Evolutionary conservation across 805 yeast species (phyloP), one percentile per base, ranked within the genome.

Genomic region (Hyphopichia homilentoma): DNA sequence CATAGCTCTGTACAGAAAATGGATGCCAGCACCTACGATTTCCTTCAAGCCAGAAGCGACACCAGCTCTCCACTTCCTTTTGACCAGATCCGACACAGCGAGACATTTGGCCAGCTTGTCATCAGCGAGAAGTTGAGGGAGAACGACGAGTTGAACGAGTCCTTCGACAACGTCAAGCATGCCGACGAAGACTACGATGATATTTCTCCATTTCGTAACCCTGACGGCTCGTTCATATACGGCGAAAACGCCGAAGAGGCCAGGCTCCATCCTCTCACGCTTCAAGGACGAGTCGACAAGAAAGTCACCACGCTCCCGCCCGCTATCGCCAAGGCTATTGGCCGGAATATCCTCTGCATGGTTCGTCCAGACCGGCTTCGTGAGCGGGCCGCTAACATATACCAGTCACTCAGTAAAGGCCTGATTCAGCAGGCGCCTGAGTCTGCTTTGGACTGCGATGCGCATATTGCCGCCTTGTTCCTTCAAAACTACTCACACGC

Each of bases 381-480:
- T 35, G 73, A 73, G 34, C 68, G 77, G 7, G 87, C 79, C 1
- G 81, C 86, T 0, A 61, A 59, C 29, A 54, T 77, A 18, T 82
- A 70, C 47, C 65, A 71, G 29, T 60, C 65, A 4, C 45, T 86
- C 32, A 66, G 66, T 16, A 70, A 73, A 11, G 70, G 69, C 1
- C 77, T 73, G 36, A 55, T 84, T 1, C 85, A 80, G 40, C 55
- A 62, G 27, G 74, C 67, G 1, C 71, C 71, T 2, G 57, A 54
- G 3, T 45, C 54, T 27, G 38, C 54, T 2, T 33, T 62, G 33
- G 87, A 82, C 30, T 83, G 82, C 2, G 96, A 89, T 54, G 77
- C 93, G 2, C 83, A 82, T 39, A 77, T 90, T 23, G 89, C 86
- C 0, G 81, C 89, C 0, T 69, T 83, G 7, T 87, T 90, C 48